Conservation (phyloP, 768 basidiomycete species). For the Rhodotorula babjevae region DNA sequence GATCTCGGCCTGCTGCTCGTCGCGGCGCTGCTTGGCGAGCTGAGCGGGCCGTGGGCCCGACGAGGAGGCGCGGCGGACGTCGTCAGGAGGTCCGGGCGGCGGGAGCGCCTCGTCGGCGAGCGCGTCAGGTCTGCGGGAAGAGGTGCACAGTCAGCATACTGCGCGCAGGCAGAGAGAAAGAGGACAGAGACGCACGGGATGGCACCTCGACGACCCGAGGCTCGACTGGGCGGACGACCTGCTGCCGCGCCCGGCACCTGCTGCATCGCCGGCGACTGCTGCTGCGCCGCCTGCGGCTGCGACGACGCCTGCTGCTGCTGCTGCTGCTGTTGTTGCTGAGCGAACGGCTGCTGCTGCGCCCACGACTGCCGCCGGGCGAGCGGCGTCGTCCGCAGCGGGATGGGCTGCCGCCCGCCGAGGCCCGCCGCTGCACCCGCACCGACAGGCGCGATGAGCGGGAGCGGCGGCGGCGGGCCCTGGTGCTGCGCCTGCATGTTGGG, state of each 20-base stretch:
- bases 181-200: neutral
- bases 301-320: too few species aligned
- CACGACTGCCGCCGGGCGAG: neutral
- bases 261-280: neutral
- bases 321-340: too few species aligned
- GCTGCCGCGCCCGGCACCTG: too few species aligned
- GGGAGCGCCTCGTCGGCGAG: neutral
- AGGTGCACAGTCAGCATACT: neutral
- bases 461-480: too few species aligned
- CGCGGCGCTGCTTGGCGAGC: neutral
- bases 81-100: neutral
- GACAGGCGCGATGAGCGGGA: neutral
- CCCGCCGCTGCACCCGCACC: too few species aligned
- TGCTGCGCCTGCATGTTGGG: neutral
- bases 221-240: neutral
- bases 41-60: neutral
- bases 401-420: neutral
- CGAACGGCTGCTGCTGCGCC: too few species aligned
- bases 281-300: too few species aligned
- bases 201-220: neutral
- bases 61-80: neutral
- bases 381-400: neutral
- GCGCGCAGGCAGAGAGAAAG: neutral
- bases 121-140: neutral
- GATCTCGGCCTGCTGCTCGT: slow-evolving; percentile 3